Conservation (phyloP, 768 basidiomycete species). For the Lactarius sanguifluus region DNA sequence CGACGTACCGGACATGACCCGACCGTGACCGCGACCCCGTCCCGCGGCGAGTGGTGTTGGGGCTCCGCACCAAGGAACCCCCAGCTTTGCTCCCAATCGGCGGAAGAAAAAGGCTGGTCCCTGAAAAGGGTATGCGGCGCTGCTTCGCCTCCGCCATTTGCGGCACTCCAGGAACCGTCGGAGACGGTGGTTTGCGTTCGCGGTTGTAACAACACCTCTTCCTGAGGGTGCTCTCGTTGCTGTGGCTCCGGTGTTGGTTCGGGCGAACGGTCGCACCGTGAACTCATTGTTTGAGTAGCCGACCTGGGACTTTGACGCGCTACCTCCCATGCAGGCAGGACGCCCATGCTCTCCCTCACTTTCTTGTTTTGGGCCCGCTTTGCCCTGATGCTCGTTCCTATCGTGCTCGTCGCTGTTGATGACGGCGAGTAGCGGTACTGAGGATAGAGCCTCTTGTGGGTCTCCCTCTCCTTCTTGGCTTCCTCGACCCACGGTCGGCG, state of each 20-base stretch:
- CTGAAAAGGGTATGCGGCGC: not conserved
- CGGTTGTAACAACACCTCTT: not conserved
- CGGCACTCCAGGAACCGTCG: not conserved
- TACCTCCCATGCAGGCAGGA: slow-evolving; percentile 17
- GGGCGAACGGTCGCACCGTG: not conserved
- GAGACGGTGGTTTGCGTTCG: not conserved
- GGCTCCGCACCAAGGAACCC: not conserved
- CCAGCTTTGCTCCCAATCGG: slow-evolving; percentile 15
- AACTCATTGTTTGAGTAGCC: not conserved
- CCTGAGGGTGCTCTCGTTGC: not conserved
- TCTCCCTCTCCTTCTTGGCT: slow-evolving; percentile 49
- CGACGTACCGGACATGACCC: slow-evolving; percentile 3
- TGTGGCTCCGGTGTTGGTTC: not conserved
- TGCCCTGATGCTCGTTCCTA: not conserved
- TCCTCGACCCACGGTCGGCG: slow-evolving; percentile 52
- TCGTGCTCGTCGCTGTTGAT: not conserved
- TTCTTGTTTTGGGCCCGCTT: slow-evolving; percentile 15
- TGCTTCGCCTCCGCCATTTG: not conserved
- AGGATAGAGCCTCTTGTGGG: slow-evolving; percentile 44
- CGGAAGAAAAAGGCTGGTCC: not conserved
- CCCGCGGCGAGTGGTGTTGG: not conserved
- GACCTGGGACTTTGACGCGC: not conserved
- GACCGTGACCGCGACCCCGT: not conserved
- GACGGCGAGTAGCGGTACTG: slow-evolving; percentile 29
- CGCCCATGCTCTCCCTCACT: slow-evolving; percentile 18